Conservation (phyloP, 164 flowering plant species). For the Dillenia turbinata region DNA sequence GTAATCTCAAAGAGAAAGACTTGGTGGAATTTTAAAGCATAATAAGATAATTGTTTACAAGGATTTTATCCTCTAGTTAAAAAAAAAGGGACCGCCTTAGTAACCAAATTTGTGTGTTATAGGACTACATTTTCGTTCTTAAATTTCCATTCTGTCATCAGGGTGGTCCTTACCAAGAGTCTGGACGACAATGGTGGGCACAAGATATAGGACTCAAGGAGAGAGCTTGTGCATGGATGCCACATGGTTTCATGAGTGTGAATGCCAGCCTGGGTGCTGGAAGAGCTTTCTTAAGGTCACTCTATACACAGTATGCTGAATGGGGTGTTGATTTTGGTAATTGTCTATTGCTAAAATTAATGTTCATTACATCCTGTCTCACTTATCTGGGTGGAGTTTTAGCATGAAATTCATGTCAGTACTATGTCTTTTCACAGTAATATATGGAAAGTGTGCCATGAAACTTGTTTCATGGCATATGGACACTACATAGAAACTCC, state of each 20-base stretch:
- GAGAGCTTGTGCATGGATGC: conserved; percentile 85
- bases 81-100: too few species aligned
- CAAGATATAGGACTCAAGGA: conserved; percentile 65
- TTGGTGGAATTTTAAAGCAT: too few species aligned
- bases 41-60: too few species aligned
- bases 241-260: conserved; percentile 88
- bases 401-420: too few species aligned
- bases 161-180: conserved; percentile 63
- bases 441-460: too few species aligned
- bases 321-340: conserved; percentile 98
- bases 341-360: background rate
- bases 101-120: too few species aligned
- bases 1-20: too few species aligned
- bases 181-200: conserved; percentile 66
- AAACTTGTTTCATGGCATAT: too few species aligned
- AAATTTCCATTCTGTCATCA: conserved; percentile 15
- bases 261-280: conserved; percentile 70
- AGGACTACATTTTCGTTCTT: background rate
- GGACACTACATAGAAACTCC: too few species aligned
- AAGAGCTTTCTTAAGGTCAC: conserved; percentile 80
- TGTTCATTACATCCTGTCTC: background rate
- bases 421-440: too few species aligned
- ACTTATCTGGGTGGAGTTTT: too few species aligned
- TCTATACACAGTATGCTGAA: conserved; percentile 79
- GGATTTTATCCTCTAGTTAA: too few species aligned